Conservation (phyloP, 139 green algal species). For the Coelastrella sp. region DNA sequence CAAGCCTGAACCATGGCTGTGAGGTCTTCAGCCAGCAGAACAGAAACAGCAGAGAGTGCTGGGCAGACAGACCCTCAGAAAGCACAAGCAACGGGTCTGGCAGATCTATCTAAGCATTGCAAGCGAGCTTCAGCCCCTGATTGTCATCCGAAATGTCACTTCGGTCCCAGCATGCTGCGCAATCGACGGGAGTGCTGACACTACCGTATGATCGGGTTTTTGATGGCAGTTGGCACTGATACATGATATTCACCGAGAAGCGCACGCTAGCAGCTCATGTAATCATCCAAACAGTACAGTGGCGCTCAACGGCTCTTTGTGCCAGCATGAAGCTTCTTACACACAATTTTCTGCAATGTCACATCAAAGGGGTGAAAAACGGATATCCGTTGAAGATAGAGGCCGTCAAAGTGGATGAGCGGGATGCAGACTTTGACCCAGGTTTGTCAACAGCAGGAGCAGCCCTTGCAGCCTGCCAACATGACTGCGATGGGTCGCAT, state of each 20-base stretch:
- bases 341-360: conserved; percentile 98
- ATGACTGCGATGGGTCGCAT: neutral
- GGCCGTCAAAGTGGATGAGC: conserved; percentile 74
- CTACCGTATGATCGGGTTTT: neutral
- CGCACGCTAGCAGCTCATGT: neutral
- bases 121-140: neutral
- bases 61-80: too few species aligned
- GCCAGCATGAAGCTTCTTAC: conserved; percentile 95
- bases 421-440: conserved; percentile 91
- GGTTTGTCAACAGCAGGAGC: conserved; percentile 48
- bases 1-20: neutral
- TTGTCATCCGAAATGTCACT: neutral
- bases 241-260: neutral
- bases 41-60: too few species aligned
- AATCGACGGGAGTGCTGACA: too few species aligned
- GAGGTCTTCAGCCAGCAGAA: too few species aligned
- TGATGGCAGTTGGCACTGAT: neutral
- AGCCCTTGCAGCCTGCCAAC: neutral
- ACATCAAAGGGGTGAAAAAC: conserved; percentile 96
- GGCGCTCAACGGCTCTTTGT: too few species aligned
- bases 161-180: neutral
- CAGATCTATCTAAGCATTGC: too few species aligned
- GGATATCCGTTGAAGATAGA: conserved; percentile 96
- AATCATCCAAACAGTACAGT: too few species aligned
- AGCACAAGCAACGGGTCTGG: neutral